Conservation (phyloP, 2,329 filamentous ascomycete species). For the Beauveria sp. region DNA sequence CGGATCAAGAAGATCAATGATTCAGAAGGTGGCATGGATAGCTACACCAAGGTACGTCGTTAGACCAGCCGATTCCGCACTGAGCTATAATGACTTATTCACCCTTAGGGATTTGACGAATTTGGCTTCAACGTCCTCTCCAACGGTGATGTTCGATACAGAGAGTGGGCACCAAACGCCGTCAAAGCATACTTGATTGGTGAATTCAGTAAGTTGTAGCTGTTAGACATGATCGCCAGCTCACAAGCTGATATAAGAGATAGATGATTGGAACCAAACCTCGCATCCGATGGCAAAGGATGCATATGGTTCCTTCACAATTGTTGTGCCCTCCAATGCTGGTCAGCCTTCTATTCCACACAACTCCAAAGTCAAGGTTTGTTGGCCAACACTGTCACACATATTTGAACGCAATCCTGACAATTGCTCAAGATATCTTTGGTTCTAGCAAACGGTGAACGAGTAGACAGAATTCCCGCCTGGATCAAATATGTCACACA, state of each 20-base stretch:
- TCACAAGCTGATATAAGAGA: background rate
- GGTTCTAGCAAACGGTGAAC: constrained; percentile 68
- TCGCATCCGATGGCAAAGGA: constrained; percentile 85
- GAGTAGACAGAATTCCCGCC: constrained; percentile 80
- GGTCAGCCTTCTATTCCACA: constrained; percentile 77
- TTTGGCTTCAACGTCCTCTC: constrained; percentile 78
- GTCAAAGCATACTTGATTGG: constrained; percentile 78
- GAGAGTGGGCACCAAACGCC: constrained; percentile 95
- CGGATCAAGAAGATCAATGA: constrained; percentile 83
- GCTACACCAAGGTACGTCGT: constrained; percentile 69
- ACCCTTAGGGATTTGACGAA: constrained; percentile 65
- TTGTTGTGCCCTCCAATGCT: constrained; percentile 63
- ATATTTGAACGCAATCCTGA: background rate
- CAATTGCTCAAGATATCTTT: constrained; percentile 62
- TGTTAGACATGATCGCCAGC: background rate
- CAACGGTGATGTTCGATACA: constrained; percentile 80
- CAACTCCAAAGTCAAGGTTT: constrained; percentile 92
- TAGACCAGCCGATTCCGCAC: background rate
- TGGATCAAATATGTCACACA: constrained; percentile 99
- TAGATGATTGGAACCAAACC: constrained; percentile 79
- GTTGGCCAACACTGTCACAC: constrained; percentile 10
- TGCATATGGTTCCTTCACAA: constrained; percentile 78
- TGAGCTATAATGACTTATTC: constrained; percentile 11
- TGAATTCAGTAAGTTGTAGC: constrained; percentile 69
- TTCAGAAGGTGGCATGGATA: constrained; percentile 80